Evolutionary conservation across 257 asterid genomes (phyloP), one percentile per base, ranked within the genome.

Genomic region (Datura wrightii): DNA sequence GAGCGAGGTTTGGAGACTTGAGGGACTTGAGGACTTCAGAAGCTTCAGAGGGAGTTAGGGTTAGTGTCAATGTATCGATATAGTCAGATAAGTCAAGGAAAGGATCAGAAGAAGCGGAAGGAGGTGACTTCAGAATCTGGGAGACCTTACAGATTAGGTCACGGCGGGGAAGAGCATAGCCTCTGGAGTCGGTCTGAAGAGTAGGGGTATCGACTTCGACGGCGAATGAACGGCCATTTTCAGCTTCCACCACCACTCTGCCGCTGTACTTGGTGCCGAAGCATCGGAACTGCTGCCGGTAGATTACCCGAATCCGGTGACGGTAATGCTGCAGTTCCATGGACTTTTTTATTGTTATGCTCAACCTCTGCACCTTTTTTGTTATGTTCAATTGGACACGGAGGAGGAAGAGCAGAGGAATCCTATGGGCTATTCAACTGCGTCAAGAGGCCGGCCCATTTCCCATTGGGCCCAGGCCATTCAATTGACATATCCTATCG

Each of bases 221-320:
- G 82, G 96, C 93, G 84, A 95, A 90, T 48, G 91, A 87, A 19
- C 94, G 93, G 80, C 98, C 97, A 13, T 89, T 90, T 79, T 86
- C 89, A 58, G 94, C 89, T 50, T 90, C 88, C 3, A 87, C 86
- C 1, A 92, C 89, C 31, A 94, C 94, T 85, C 87, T 89, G 1
- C 99, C 99, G 84, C 92, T 92, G 93, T 93, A 96, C 41, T 91
- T 93, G 88, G 98, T 96, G 89, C 97, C 96, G 87, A 87, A 94
- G 81, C 86, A 63, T 18, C 98, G 96, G 92, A 83, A 82, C 9
- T 13, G 80, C 16, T 39, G 74, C 65, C 46, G 65, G 86, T 10
- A 60, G 8, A 7, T 81, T 16, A 3, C 34, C 59, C 59, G 79
- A 41, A 90, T 94, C 90, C 88, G 85, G 36, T 19, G 83, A 44